Conservation (phyloP, 495 filamentous ascomycete species). For the Aspergillus mulundensis region DNA sequence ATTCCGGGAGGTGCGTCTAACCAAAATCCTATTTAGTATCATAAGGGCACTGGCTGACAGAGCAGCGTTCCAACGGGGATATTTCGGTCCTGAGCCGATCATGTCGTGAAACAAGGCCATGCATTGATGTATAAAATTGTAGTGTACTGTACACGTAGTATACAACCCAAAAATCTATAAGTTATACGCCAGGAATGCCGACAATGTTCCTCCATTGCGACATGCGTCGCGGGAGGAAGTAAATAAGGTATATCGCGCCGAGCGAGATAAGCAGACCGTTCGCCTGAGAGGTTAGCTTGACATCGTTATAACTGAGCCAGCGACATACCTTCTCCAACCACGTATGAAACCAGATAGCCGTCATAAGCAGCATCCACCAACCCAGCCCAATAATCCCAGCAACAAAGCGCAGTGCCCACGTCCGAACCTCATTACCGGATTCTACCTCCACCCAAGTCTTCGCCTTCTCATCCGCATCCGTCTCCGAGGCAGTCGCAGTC, state of each 20-base stretch:
- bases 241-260: conserved; percentile 63
- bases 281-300: conserved; percentile 13
- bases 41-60: background rate
- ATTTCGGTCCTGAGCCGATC: conserved; percentile 33
- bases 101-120: background rate
- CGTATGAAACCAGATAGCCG: conserved; percentile 93
- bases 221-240: conserved; percentile 68
- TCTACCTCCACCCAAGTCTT: conserved; percentile 3
- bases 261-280: conserved; percentile 51
- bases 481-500: conserved; percentile 46
- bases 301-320: conserved; percentile 1
- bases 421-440: conserved; percentile 26
- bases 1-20: conserved; percentile 55
- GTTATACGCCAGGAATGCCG: conserved; percentile 71
- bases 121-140: background rate
- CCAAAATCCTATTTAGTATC: background rate
- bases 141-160: background rate
- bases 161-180: background rate
- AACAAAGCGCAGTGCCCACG: conserved; percentile 48
- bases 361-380: conserved; percentile 98
- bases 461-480: conserved; percentile 36
- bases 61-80: conserved; percentile 36
- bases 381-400: conserved; percentile 53
- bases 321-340: conserved; percentile 89
- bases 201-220: conserved; percentile 60